Evolutionary conservation across 306 rosid species (phyloP).

Genomic region (Prunus campanulata): DNA sequence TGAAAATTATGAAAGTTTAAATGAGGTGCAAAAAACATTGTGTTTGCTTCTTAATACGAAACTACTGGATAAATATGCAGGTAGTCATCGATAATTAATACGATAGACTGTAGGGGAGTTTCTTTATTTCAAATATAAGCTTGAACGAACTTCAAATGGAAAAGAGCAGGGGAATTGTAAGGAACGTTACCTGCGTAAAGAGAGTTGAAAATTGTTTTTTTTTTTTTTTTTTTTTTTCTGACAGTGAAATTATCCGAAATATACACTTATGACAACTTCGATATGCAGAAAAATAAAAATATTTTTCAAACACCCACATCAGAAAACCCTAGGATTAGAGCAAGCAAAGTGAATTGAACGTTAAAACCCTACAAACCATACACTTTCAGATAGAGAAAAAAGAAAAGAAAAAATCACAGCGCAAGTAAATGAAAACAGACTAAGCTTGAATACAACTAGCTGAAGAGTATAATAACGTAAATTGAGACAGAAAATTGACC

Average conservation of each 20-base stretch:
- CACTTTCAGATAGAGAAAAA: neutral
- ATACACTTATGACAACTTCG: neutral
- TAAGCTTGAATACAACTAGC: neutral
- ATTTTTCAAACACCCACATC: slow-evolving; percentile 7
- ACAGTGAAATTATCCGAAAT: neutral
- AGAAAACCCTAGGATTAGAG: slow-evolving; percentile 29
- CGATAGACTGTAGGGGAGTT: no score
- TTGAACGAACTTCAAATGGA: neutral
- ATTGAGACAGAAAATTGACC: neutral
- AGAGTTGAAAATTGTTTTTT: neutral
- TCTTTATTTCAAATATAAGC: no score
- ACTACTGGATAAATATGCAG: no score
- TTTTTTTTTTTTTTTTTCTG: neutral
- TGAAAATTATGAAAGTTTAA: neutral
- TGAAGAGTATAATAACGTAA: neutral
- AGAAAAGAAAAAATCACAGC: neutral
- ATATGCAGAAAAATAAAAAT: neutral
- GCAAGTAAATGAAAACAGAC: neutral
- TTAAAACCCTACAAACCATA: slow-evolving; percentile 9
- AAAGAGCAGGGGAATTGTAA: neutral
- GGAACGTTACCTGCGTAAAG: neutral
- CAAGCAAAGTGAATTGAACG: slow-evolving; percentile 18
- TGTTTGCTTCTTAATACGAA: no score
- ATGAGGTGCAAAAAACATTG: neutral
- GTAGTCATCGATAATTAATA: no score